Evolutionary conservation across 75 land plant species (phyloP), one percentile per base, ranked within the genome.

Genomic region (Gnetum montanum): DNA sequence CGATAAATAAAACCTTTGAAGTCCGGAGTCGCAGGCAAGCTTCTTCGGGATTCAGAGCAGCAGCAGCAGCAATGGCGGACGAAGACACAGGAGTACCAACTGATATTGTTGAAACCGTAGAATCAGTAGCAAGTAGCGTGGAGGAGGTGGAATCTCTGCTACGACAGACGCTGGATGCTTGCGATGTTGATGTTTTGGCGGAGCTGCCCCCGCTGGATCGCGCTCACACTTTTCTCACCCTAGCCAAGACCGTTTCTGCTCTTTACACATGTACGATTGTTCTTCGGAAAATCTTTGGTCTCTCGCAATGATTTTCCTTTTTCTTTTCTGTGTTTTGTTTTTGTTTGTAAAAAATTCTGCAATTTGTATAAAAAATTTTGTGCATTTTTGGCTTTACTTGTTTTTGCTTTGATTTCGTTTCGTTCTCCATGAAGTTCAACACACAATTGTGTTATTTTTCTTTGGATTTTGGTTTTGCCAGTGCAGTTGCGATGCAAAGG

Each of bases 401-500:
- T 43, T 31, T 6, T 41, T 56, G 18, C 8, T 24, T 31, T 34
- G 28, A 36, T 43, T 59, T 57, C 11, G 44, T n/a, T n/a, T n/a
- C n/a, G n/a, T n/a, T n/a, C n/a, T n/a, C n/a, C n/a, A n/a, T n/a
- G n/a, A n/a, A n/a, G n/a, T n/a, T n/a, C n/a, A n/a, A n/a, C n/a
- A n/a, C n/a, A n/a, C n/a, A n/a, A n/a, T n/a, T n/a, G n/a, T n/a
- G n/a, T n/a, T n/a, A n/a, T n/a, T n/a, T n/a, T 49, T 54, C 19
- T 3, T 20, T 26, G 50, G 50, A 23, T 24, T 34, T 33, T 61
- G 34, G 33, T 33, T 37, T 56, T 19, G 27, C 54, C 75, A 87
- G 92, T 80, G 76, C 64, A 71, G 60, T 47, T 87, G 81, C 74
- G 82, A 52, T 84, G 81, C 26, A 69, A 33, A 10, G 90, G 94